These are phyloP conservation scores for Curvularia spicifera DNA, from an alignment of 2,329 filamentous ascomycete genomes.

Conservation along the genomic window DNA sequence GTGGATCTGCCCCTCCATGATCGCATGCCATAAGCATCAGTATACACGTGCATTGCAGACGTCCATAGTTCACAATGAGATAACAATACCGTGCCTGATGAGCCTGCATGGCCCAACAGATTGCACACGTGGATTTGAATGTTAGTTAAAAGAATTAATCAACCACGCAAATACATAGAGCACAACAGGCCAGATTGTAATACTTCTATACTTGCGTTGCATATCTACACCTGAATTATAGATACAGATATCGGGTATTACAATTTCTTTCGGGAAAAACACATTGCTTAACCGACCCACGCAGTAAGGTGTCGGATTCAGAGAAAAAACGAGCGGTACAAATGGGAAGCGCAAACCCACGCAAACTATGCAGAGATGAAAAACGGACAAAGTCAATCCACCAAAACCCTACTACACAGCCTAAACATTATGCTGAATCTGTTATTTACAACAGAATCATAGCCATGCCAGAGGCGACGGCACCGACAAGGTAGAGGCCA, in stretches of 20 bases:
- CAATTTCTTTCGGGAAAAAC: conserved; percentile 7
- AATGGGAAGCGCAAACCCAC: conserved; percentile 19
- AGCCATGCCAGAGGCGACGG: conserved; percentile 59
- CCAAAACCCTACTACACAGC: neutral
- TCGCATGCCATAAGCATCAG: neutral
- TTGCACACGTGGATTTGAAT: neutral
- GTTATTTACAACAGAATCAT: conserved; percentile 61
- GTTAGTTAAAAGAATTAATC: neutral
- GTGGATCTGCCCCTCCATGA: conserved; percentile 9
- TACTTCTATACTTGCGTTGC: neutral
- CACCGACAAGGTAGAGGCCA: conserved; percentile 58
- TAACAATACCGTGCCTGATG: neutral
- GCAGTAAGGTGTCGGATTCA: neutral
- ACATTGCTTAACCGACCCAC: conserved; percentile 6
- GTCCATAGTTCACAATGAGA: neutral
- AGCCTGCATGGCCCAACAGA: neutral
- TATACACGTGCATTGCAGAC: neutral
- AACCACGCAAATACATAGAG: neutral
- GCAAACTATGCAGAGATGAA: conserved; percentile 17
- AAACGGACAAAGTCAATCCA: conserved; percentile 7
- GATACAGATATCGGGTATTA: neutral
- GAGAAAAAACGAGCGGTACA: conserved; percentile 8
- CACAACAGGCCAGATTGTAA: neutral
- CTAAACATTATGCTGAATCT: neutral
- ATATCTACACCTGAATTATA: neutral